Evolutionary conservation across 306 rosid genomes (phyloP).

Genomic region (Trifolium subterraneum): DNA sequence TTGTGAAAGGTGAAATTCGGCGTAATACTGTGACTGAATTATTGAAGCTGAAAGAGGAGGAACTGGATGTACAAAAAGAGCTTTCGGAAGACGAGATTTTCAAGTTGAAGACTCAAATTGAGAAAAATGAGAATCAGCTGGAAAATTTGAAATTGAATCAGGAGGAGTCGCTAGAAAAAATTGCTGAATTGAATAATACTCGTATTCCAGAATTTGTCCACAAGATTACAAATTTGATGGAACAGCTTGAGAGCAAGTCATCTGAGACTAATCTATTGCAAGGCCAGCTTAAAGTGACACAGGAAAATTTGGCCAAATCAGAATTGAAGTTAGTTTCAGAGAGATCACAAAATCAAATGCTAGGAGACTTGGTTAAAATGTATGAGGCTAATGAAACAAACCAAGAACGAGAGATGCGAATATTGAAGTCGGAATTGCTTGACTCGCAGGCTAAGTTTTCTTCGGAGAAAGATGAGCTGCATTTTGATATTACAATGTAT

Average conservation of each 20-base stretch:
- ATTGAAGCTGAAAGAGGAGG: no score
- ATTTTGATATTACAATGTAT: conserved; percentile 42
- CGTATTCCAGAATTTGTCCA: conserved; percentile 46
- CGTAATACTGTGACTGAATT: no score
- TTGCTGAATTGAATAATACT: conserved; percentile 52
- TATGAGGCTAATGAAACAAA: conserved; percentile 44
- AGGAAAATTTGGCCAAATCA: conserved; percentile 37
- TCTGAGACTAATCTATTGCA: conserved; percentile 46
- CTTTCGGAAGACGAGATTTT: no score
- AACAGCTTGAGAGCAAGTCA: conserved; percentile 49
- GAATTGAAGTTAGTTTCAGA: conserved; percentile 46
- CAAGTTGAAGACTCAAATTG: no score
- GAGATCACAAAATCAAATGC: conserved; percentile 45
- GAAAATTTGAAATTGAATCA: conserved; percentile 39
- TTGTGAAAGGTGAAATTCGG: no score
- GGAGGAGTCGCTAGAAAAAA: conserved; percentile 53
- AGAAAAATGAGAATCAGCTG: no score
- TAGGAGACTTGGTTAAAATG: conserved; percentile 49
- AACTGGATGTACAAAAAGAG: no score
- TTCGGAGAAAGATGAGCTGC: conserved; percentile 55
- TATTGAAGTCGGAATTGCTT: conserved; percentile 53
- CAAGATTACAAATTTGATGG: conserved; percentile 53
- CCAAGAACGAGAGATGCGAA: conserved; percentile 51
- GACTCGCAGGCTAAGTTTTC: conserved; percentile 47
- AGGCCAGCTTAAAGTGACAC: conserved; percentile 53